Evolutionary conservation across 495 filamentous ascomycete genomes (phyloP).

Genomic region (Tuber umbilicatum): DNA sequence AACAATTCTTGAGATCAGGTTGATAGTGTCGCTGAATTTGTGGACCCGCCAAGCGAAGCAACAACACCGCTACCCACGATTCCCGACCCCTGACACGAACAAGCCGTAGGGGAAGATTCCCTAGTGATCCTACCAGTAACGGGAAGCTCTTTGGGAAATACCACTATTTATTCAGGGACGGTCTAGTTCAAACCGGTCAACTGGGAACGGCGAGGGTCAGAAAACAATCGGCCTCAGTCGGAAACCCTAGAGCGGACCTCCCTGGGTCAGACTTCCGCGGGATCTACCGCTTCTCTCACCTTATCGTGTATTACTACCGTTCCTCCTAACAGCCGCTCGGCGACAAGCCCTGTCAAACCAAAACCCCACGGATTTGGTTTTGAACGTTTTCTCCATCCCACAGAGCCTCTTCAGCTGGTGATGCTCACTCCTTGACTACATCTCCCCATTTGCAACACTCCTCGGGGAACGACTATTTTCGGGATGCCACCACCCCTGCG

Average conservation of each 20-base stretch:
- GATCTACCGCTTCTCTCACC: neutral
- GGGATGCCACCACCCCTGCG: slow-evolving; percentile 1
- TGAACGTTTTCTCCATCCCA: neutral
- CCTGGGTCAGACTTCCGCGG: neutral
- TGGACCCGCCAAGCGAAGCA: neutral
- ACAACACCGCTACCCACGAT: neutral
- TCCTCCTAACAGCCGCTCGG: neutral
- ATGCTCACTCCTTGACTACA: neutral
- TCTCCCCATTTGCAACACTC: neutral
- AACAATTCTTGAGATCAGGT: neutral
- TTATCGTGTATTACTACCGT: neutral
- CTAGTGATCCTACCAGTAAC: neutral
- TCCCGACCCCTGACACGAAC: neutral
- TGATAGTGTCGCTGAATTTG: neutral
- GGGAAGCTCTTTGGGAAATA: neutral
- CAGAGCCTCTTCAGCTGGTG: neutral
- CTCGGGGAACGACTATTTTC: neutral
- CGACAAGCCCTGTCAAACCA: neutral
- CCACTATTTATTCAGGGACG: neutral
- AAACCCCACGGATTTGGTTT: neutral
- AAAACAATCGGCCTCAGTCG: neutral
- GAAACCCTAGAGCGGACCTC: neutral
- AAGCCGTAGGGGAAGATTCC: neutral
- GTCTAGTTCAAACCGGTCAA: neutral
- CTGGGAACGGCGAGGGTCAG: neutral